A percentile compares a stretch with the other conserved stretches of the same genome.
These are phyloP conservation scores for Schizophyllum commune DNA, from an alignment of 1,284 basidiomycete genomes.

Conservation along the genomic window DNA sequence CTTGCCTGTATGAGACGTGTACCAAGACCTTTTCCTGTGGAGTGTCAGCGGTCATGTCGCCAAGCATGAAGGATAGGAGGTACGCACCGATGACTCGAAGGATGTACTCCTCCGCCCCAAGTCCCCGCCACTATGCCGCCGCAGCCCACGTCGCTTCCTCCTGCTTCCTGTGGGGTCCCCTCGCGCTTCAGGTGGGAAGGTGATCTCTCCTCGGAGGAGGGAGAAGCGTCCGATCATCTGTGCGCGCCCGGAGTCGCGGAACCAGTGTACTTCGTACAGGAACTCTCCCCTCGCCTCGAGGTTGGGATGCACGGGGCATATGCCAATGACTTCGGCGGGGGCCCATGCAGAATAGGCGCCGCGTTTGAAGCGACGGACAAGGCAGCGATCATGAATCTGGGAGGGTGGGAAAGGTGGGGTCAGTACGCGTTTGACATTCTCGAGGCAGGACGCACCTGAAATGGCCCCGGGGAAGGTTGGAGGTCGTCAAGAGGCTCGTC, in stretches of 20 bases:
- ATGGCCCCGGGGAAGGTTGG: background rate
- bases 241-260: background rate
- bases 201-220: background rate
- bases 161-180: background rate
- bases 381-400: background rate
- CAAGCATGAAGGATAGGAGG: background rate
- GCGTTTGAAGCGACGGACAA: background rate
- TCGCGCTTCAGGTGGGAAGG: background rate
- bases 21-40: background rate
- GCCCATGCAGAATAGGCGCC: background rate
- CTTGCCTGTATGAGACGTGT: background rate
- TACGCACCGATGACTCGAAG: background rate
- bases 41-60: background rate
- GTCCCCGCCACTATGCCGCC: background rate
- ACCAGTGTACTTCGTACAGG: background rate
- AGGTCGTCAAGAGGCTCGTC: background rate
- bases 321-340: background rate
- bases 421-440: background rate
- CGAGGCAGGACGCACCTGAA: background rate
- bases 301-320: background rate
- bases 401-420: background rate
- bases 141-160: background rate
- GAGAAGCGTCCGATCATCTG: background rate
- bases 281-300: background rate
- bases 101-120: background rate